Evolutionary conservation across 805 yeast species (phyloP).

Genomic region (Teunomyces stri): DNA sequence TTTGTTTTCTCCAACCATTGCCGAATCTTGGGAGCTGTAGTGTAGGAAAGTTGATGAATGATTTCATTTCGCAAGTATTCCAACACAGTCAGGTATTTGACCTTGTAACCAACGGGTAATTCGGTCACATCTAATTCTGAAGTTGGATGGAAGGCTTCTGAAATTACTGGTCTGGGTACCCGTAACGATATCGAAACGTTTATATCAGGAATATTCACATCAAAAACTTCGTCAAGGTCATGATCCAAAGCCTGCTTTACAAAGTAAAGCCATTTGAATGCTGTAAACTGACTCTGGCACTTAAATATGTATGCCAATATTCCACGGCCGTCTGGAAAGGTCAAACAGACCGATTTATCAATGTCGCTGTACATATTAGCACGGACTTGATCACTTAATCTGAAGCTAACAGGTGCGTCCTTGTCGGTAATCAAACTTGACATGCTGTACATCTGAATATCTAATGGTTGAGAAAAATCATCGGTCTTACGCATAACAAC

Average conservation of each 20-base stretch:
- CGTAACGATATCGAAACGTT: slow-evolving; percentile 43
- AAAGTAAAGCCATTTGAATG: slow-evolving; percentile 65
- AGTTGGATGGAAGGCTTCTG: slow-evolving; percentile 8
- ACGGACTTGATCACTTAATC: slow-evolving; percentile 14
- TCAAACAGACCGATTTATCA: slow-evolving; percentile 68
- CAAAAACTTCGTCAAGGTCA: slow-evolving; percentile 21
- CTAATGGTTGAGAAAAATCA: slow-evolving; percentile 48
- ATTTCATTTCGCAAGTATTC: slow-evolving; percentile 41
- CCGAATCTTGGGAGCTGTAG: slow-evolving; percentile 7
- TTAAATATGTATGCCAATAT: slow-evolving; percentile 51
- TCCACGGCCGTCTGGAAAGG: slow-evolving; percentile 24
- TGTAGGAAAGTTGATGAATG: slow-evolving; percentile 24
- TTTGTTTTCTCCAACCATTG: slow-evolving; percentile 22
- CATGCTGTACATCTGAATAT: slow-evolving; percentile 58
- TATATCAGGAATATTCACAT: slow-evolving; percentile 45
- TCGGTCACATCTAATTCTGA: slow-evolving; percentile 9
- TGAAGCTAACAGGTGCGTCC: slow-evolving; percentile 21
- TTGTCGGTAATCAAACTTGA: slow-evolving; percentile 3
- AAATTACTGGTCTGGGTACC: slow-evolving; percentile 35
- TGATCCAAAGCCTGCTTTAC: slow-evolving; percentile 47
- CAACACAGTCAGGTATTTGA: slow-evolving; percentile 25
- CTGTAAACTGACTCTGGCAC: slow-evolving; percentile 49
- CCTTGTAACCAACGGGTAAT: slow-evolving; percentile 22
- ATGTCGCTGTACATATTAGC: slow-evolving; percentile 60
- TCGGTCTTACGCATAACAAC: slow-evolving; percentile 71